Conservation (phyloP, 306 rosid species). For the Acacia confusa region DNA sequence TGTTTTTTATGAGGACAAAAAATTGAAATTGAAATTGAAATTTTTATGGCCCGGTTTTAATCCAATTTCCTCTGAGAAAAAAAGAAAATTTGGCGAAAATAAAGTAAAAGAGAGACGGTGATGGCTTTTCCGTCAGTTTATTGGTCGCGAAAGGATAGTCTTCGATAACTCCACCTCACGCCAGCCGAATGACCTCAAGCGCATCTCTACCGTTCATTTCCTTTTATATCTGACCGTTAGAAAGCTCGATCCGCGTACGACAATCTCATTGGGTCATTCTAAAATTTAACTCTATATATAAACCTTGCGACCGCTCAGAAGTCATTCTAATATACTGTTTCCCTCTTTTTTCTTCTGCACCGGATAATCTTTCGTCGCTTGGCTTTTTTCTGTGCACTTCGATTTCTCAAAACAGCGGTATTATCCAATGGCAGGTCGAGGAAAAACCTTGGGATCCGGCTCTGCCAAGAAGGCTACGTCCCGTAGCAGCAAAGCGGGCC, state of each 20-base stretch:
- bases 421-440: constrained; percentile 54
- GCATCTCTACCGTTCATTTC: constrained; percentile 35
- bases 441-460: constrained; percentile 78
- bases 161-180: constrained; percentile 8
- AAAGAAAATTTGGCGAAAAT: no score
- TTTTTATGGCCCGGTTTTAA: no score
- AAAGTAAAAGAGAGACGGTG: background rate
- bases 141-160: background rate
- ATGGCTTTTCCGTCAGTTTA: background rate
- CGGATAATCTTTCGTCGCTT: background rate
- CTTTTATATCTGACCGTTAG: constrained; percentile 41
- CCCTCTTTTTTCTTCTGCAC: background rate
- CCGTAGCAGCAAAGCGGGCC: constrained; percentile 84
- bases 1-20: no score
- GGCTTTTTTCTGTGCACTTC: background rate
- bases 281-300: constrained; percentile 34
- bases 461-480: constrained; percentile 82
- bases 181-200: background rate
- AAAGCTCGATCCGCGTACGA: constrained; percentile 38
- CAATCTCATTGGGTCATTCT: constrained; percentile 44
- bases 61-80: no score
- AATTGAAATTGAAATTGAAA: no score
- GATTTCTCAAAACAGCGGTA: background rate
- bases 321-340: background rate
- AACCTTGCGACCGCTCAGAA: background rate